A percentile compares a stretch with the other conserved stretches of the same genome.
Evolutionary conservation across 345 rosid genomes (phyloP).

Genomic region (Bretschneidera sinensis): DNA sequence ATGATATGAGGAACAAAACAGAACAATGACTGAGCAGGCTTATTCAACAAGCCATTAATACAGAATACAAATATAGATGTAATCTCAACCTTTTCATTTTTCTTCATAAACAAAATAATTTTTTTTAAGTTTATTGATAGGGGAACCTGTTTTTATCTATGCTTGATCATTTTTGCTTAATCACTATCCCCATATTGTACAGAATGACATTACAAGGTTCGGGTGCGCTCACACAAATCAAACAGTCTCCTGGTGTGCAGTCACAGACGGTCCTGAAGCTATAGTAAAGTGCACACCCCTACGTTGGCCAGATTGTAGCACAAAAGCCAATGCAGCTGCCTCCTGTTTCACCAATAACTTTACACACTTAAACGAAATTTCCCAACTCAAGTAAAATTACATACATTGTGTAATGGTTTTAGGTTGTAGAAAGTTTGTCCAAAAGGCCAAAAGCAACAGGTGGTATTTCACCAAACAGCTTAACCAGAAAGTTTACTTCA

Average conservation of each 20-base stretch:
- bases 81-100: not conserved
- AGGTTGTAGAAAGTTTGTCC: too few relatives aligned
- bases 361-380: too few relatives aligned
- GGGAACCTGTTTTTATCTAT: not conserved
- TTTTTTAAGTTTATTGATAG: slow-evolving; percentile 5
- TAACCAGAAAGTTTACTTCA: not conserved
- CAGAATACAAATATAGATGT: not conserved
- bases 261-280: slow-evolving; percentile 37
- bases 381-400: too few relatives aligned
- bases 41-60: slow-evolving; percentile 5
- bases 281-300: slow-evolving; percentile 72
- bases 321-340: slow-evolving; percentile 78
- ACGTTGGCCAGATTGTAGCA: slow-evolving; percentile 73
- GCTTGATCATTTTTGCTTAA: not conserved
- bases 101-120: not conserved
- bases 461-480: not conserved
- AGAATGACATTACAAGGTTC: slow-evolving; percentile 5
- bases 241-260: slow-evolving; percentile 48
- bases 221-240: slow-evolving; percentile 10
- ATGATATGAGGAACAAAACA: not conserved
- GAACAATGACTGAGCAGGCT: not conserved
- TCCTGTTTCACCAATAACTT: slow-evolving; percentile 66
- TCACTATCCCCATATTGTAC: not conserved
- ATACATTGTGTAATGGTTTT: too few relatives aligned
- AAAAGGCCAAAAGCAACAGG: not conserved